phyloP scores from a whole-genome alignment of 768 basidiomycete species.

The Sarcodon aspratus region DNA sequence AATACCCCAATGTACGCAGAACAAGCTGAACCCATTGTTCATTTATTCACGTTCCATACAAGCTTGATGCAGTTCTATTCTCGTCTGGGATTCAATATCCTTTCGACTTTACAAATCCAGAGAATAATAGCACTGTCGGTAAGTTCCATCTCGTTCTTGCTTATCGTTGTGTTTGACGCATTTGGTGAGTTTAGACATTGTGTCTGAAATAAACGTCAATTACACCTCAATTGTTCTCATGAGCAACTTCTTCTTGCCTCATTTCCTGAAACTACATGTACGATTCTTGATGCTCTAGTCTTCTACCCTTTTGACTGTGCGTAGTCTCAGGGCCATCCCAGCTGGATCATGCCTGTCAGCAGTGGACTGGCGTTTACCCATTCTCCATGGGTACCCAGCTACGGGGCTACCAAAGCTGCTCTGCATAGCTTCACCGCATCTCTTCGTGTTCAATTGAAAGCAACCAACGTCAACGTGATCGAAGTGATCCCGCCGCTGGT shows the following conservation, averaged over 20 bases:
- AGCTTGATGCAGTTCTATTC: slow-evolving; percentile 48
- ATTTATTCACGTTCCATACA: background rate
- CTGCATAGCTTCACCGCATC: slow-evolving; percentile 39
- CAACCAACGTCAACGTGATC: slow-evolving; percentile 39
- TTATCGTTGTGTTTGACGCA: background rate
- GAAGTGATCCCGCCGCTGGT: slow-evolving; percentile 51
- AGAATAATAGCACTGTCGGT: slow-evolving; percentile 31
- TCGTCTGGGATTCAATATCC: slow-evolving; percentile 43
- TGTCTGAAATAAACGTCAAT: slow-evolving; percentile 40
- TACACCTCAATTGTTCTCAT: slow-evolving; percentile 39
- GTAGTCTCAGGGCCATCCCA: slow-evolving; percentile 33
- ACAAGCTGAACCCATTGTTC: background rate
- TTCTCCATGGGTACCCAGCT: slow-evolving; percentile 29
- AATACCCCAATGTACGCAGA: slow-evolving; percentile 35
- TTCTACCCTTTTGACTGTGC: background rate
- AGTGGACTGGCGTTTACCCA: slow-evolving; percentile 41
- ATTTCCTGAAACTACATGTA: slow-evolving; percentile 43
- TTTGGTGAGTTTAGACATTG: slow-evolving; percentile 19
- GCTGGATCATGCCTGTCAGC: slow-evolving; percentile 39
- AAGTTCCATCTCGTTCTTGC: slow-evolving; percentile 6
- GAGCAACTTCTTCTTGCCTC: slow-evolving; percentile 39
- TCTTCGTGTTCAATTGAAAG: slow-evolving; percentile 32
- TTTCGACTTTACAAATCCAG: slow-evolving; percentile 31
- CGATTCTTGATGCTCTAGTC: slow-evolving; percentile 3
- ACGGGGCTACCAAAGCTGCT: slow-evolving; percentile 49